A percentile compares a stretch with the other conserved stretches of the same genome.
Conservation (phyloP, 192 early-diverging fungal species). For the Chytriomyces sp. region DNA sequence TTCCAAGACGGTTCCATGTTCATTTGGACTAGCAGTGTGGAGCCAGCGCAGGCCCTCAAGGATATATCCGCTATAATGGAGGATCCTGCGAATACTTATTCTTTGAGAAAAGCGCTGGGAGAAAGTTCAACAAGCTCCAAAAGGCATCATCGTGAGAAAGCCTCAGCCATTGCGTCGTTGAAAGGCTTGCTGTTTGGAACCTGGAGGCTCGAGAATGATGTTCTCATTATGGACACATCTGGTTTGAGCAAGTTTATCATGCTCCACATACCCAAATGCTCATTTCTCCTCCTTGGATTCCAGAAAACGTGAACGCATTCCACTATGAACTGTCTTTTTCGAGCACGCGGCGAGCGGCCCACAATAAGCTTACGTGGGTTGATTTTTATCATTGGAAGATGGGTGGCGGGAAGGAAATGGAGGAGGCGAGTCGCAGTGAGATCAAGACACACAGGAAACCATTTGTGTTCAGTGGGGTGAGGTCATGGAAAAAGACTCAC, state of each 20-base stretch:
- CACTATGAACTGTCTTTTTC: slow-evolving; percentile 14
- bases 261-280: neutral
- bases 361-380: slow-evolving; percentile 35
- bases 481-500: slow-evolving; percentile 23
- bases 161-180: neutral
- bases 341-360: slow-evolving; percentile 12
- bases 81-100: neutral
- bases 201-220: slow-evolving; percentile 2
- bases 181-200: slow-evolving; percentile 29
- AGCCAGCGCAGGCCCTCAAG: slow-evolving; percentile 23
- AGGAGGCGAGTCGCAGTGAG: slow-evolving; percentile 6
- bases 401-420: neutral
- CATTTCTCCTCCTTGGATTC: neutral
- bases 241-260: neutral
- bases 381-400: slow-evolving; percentile 23
- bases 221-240: slow-evolving; percentile 14
- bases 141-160: slow-evolving; percentile 1
- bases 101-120: slow-evolving; percentile 1
- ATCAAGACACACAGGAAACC: slow-evolving; percentile 20
- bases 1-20: slow-evolving; percentile 28
- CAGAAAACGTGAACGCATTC: slow-evolving; percentile 2
- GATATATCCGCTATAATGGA: slow-evolving; percentile 17
- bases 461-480: slow-evolving; percentile 28
- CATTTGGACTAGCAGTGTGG: slow-evolving; percentile 26
- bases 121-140: too few relatives aligned